Evolutionary conservation across 257 asterid species (phyloP).

Genomic region (Handroanthus guayacan): DNA sequence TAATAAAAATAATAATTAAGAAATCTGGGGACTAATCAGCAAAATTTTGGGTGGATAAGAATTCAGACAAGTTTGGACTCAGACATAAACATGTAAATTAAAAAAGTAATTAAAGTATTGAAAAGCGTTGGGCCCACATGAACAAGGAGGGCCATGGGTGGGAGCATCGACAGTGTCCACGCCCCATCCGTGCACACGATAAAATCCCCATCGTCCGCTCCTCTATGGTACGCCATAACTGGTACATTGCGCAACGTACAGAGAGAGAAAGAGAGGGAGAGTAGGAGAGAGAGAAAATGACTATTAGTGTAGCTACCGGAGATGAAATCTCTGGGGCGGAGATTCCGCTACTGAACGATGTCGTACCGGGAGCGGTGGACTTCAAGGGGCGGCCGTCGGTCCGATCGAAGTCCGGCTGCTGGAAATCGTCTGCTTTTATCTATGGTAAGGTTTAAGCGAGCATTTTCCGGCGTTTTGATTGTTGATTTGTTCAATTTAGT

Average conservation of each 20-base stretch:
- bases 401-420: constrained; percentile 43
- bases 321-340: constrained; percentile 19
- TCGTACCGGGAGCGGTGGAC: constrained; percentile 35
- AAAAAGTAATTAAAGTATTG: too few species aligned
- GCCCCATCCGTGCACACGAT: neutral
- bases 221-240: too few species aligned
- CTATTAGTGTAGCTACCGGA: constrained; percentile 11
- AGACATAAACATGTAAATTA: too few species aligned
- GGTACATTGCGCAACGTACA: too few species aligned
- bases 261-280: neutral
- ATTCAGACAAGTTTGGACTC: too few species aligned
- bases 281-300: constrained; percentile 5
- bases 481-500: neutral
- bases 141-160: too few species aligned
- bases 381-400: constrained; percentile 34
- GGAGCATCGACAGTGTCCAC: too few species aligned
- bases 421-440: constrained; percentile 42
- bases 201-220: neutral
- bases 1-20: too few species aligned
- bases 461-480: too few species aligned
- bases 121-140: too few species aligned
- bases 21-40: too few species aligned
- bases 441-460: constrained; percentile 27
- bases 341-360: constrained; percentile 32
- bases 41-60: too few species aligned